Conservation (phyloP, 2,329 filamentous ascomycete species). For the Paramyrothecium roridum region DNA sequence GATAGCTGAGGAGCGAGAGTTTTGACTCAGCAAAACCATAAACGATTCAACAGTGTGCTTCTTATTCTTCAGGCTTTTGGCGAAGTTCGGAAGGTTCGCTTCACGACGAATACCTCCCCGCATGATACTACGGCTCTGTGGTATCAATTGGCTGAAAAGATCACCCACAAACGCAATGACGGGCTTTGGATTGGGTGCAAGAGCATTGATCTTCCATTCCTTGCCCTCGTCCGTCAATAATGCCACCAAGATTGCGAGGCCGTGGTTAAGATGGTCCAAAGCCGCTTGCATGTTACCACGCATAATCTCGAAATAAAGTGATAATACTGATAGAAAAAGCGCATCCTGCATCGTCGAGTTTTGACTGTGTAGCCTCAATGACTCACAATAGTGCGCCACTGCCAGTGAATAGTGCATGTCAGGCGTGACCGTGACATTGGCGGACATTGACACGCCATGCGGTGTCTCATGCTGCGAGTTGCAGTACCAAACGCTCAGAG, state of each 20-base stretch:
- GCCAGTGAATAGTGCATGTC: conserved; percentile 25
- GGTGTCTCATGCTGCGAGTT: not conserved
- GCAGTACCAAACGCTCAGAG: conserved; percentile 14
- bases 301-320: conserved; percentile 27
- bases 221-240: conserved; percentile 21
- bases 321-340: conserved; percentile 25
- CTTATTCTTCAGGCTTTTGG: conserved; percentile 8
- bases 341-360: conserved; percentile 21
- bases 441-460: not conserved
- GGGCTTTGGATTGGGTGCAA: conserved; percentile 16
- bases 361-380: conserved; percentile 25
- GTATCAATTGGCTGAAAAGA: conserved; percentile 9
- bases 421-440: not conserved
- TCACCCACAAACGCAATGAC: conserved; percentile 11
- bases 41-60: conserved; percentile 15
- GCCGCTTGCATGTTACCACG: conserved; percentile 25
- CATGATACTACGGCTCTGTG: conserved; percentile 11
- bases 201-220: conserved; percentile 1
- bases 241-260: conserved; percentile 26
- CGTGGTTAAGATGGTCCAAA: conserved; percentile 31
- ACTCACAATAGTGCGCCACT: conserved; percentile 29
- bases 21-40: conserved; percentile 6
- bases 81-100: conserved; percentile 12
- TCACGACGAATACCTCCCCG: conserved; percentile 7
- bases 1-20: conserved; percentile 6